These are phyloP conservation scores for Chimonanthus salicifolius DNA, from an alignment of 164 flowering plant species.

Conservation along the genomic window DNA sequence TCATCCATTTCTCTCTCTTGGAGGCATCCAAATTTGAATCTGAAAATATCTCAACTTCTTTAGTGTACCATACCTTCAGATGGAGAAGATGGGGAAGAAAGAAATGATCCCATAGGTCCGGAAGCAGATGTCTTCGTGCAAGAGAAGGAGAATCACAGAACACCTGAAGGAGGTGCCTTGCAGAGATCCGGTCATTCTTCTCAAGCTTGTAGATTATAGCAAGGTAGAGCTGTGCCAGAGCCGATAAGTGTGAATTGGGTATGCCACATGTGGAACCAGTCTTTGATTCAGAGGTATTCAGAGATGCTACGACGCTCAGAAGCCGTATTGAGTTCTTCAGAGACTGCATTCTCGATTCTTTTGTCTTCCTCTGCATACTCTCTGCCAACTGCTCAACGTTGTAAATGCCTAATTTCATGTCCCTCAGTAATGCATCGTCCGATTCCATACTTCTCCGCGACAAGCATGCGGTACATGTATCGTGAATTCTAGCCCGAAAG, in stretches of 20 bases:
- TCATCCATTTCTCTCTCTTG: constrained; percentile 32
- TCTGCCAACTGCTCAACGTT: constrained; percentile 38
- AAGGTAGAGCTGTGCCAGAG: constrained; percentile 63
- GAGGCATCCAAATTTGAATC: background rate
- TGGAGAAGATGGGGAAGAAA: constrained; percentile 75
- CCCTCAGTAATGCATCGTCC: constrained; percentile 29
- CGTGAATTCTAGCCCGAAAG: constrained; percentile 31
- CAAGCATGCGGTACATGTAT: constrained; percentile 35
- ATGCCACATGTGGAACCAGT: constrained; percentile 30
- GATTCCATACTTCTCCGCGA: constrained; percentile 13
- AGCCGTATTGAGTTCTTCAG: constrained; percentile 34
- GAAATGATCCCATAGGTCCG: constrained; percentile 74
- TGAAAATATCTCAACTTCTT: constrained; percentile 35
- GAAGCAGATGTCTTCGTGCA: constrained; percentile 48
- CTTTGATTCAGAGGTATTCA: constrained; percentile 29
- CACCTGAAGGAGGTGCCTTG: constrained; percentile 55
- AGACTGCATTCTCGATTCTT: constrained; percentile 29
- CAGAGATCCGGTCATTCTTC: constrained; percentile 49
- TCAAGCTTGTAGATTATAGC: constrained; percentile 52
- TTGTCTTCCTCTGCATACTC: constrained; percentile 3
- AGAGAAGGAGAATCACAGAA: constrained; percentile 56
- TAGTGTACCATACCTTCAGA: constrained; percentile 53
- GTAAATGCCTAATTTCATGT: constrained; percentile 47
- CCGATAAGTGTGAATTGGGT: constrained; percentile 47
- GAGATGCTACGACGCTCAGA: constrained; percentile 36